phyloP scores from a whole-genome alignment of 2,329 filamentous ascomycete genomes.

The Aspergillus flavus region DNA sequence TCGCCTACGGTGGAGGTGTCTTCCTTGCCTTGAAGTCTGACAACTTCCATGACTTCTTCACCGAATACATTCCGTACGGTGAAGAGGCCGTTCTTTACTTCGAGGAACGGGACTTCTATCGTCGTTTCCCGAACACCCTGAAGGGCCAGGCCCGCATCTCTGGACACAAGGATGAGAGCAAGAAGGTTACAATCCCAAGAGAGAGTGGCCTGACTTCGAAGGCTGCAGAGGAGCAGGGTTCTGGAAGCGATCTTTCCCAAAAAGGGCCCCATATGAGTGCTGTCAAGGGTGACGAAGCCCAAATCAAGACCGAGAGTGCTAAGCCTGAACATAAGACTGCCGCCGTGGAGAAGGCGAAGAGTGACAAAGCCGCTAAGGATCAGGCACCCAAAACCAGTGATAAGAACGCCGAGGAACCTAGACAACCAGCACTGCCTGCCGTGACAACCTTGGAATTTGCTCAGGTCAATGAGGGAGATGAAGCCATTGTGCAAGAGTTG shows the following conservation, averaged over 20 bases:
- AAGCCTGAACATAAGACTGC: conserved; percentile 33
- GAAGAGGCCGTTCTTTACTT: conserved; percentile 94
- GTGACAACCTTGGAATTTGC: conserved; percentile 76
- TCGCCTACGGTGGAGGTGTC: conserved; percentile 84
- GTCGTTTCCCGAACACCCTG: conserved; percentile 69
- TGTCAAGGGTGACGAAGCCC: conserved; percentile 30
- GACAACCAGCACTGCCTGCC: conserved; percentile 48
- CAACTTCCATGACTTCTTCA: conserved; percentile 99
- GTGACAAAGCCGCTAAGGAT: conserved; percentile 29
- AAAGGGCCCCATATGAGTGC: conserved; percentile 53
- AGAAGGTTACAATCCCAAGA: conserved; percentile 78
- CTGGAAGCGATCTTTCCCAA: conserved; percentile 60
- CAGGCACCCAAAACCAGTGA: conserved; percentile 31
- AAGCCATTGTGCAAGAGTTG: conserved; percentile 88
- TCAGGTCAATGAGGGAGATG: conserved; percentile 71
- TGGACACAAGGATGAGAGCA: conserved; percentile 56
- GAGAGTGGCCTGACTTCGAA: conserved; percentile 85
- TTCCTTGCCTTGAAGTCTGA: conserved; percentile 93
- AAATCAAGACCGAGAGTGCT: conserved; percentile 28
- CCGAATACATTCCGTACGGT: conserved; percentile 91
- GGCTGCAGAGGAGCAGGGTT: conserved; percentile 64
- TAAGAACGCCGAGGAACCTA: conserved; percentile 36
- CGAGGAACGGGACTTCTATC: conserved; percentile 91
- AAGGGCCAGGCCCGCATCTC: conserved; percentile 49
- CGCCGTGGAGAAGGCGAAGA: conserved; percentile 36